These are phyloP conservation scores for Chrysopogon serrulatus DNA, from an alignment of 176 grass and related monocot genomes.

Conservation along the genomic window DNA sequence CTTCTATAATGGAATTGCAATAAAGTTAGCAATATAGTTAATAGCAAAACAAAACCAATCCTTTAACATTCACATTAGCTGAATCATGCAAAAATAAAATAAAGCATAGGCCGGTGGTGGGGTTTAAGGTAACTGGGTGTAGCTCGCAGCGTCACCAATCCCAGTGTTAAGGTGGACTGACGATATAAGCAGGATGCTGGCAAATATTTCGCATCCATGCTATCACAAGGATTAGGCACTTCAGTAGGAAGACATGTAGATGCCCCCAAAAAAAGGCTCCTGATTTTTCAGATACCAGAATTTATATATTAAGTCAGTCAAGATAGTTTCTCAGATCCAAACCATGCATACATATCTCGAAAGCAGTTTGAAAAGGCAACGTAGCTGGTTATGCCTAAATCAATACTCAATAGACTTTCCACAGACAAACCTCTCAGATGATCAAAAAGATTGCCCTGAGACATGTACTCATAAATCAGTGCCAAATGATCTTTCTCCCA, in stretches of 20 bases:
- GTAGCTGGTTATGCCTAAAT: background rate
- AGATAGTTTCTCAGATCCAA: background rate
- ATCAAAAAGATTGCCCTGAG: constrained; percentile 9
- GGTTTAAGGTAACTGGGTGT: background rate
- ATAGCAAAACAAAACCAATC: background rate
- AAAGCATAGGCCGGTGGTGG: background rate
- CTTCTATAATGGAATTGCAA: background rate
- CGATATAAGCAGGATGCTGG: background rate
- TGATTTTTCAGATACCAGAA: background rate
- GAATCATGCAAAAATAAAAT: background rate
- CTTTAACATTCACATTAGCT: background rate
- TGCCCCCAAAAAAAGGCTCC: background rate
- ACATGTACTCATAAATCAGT: constrained; percentile 27
- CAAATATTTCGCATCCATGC: too few relatives aligned
- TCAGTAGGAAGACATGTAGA: background rate
- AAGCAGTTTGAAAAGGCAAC: background rate
- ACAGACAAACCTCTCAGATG: constrained; percentile 6
- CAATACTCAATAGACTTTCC: background rate
- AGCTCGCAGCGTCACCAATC: background rate
- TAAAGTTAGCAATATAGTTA: background rate
- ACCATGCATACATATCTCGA: background rate
- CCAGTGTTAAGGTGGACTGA: background rate
- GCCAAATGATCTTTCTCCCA: constrained; percentile 21
- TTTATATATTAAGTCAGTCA: background rate
- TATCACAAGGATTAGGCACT: background rate